phyloP scores from a whole-genome alignment of 2,329 filamentous ascomycete species.

The Monilinia polystroma region DNA sequence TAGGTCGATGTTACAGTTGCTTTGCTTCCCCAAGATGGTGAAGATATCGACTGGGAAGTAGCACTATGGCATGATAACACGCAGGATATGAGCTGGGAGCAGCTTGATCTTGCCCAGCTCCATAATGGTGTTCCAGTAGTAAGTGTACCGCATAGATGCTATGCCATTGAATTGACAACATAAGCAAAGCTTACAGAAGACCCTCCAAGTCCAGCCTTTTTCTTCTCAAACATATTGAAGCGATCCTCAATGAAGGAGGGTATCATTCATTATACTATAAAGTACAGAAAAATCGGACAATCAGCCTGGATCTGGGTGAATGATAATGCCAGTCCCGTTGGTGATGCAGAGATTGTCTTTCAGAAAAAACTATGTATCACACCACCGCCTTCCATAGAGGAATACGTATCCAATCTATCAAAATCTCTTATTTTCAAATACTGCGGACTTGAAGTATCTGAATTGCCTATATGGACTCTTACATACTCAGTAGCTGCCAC shows the following conservation, averaged over 20 bases:
- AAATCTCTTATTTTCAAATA: neutral
- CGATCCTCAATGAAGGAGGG: neutral
- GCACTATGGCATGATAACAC: conserved; percentile 14
- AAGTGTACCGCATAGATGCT: neutral
- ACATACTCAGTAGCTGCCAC: neutral
- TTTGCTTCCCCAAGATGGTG: neutral
- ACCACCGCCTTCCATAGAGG: neutral
- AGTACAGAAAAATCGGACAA: neutral
- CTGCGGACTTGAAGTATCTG: neutral
- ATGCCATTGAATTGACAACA: neutral
- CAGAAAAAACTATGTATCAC: neutral
- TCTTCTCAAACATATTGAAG: conserved; percentile 3
- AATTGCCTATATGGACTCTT: conserved; percentile 2
- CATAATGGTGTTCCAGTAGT: neutral
- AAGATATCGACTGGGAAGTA: conserved; percentile 10
- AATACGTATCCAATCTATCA: neutral
- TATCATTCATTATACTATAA: neutral
- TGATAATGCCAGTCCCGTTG: neutral
- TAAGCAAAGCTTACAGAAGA: neutral
- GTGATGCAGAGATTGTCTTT: conserved; percentile 17
- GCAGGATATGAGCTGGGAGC: neutral
- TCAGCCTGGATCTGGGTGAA: conserved; percentile 14
- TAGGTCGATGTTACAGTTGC: conserved; percentile 15
- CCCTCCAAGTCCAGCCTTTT: neutral
- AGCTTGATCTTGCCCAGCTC: neutral